Conservation (phyloP, 2,329 filamentous ascomycete genomes). For the Paracamarosporium sp. region DNA sequence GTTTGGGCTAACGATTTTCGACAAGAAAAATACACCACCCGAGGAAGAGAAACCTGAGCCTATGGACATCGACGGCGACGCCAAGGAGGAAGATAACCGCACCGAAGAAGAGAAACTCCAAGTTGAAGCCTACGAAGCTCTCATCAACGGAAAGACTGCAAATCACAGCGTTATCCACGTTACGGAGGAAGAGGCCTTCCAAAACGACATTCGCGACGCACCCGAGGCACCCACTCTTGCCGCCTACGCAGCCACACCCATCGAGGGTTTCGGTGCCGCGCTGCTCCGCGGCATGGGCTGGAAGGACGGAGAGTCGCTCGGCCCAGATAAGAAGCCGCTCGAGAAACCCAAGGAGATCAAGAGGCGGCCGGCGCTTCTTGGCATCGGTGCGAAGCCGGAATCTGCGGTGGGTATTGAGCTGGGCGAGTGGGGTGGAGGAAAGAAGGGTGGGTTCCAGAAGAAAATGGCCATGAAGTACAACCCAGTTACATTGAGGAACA, state of each 20-base stretch:
- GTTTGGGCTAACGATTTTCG: slow-evolving; percentile 62
- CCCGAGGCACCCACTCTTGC: slow-evolving; percentile 79
- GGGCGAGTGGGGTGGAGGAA: slow-evolving; percentile 70
- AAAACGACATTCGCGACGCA: slow-evolving; percentile 71
- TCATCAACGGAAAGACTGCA: slow-evolving; percentile 48
- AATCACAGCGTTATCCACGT: slow-evolving; percentile 49
- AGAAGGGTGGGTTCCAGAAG: slow-evolving; percentile 45
- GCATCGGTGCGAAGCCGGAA: slow-evolving; percentile 86
- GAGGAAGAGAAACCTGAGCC: slow-evolving; percentile 19
- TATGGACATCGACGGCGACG: slow-evolving; percentile 22
- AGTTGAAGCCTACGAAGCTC: slow-evolving; percentile 59
- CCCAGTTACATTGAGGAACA: slow-evolving; percentile 67
- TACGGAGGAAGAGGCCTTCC: slow-evolving; percentile 71
- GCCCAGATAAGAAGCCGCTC: slow-evolving; percentile 54
- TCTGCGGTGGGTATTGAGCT: slow-evolving; percentile 69
- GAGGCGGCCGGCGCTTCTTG: slow-evolving; percentile 79
- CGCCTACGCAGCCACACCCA: slow-evolving; percentile 86
- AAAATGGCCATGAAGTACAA: slow-evolving; percentile 62
- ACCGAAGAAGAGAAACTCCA: slow-evolving; percentile 52
- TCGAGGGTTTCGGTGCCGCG: slow-evolving; percentile 93
- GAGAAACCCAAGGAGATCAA: slow-evolving; percentile 69
- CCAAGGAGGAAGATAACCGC: slow-evolving; percentile 32
- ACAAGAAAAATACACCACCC: slow-evolving; percentile 31
- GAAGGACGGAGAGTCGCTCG: slow-evolving; percentile 72
- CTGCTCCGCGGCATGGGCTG: slow-evolving; percentile 94